Percentiles rank a stretch among this genome's conserved stretches.
phyloP scores from a whole-genome alignment of 257 asterid genomes.

The Knoxia roxburghii region DNA sequence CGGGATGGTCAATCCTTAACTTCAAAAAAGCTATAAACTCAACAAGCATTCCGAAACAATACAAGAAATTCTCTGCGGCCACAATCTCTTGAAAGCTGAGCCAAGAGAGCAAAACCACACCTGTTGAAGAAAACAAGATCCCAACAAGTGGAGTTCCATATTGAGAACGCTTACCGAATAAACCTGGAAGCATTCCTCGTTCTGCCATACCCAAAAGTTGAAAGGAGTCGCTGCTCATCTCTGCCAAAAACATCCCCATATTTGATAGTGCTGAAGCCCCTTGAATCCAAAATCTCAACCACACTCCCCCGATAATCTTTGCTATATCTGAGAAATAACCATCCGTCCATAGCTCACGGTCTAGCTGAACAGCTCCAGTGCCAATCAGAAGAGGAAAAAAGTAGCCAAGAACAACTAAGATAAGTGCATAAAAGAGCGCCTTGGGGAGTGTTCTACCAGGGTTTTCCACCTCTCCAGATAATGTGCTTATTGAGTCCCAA shows the following conservation, averaged over 20 bases:
- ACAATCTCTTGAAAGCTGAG: conserved; percentile 74
- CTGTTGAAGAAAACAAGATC: conserved; percentile 55
- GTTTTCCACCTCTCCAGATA: conserved; percentile 59
- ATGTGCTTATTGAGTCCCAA: conserved; percentile 63
- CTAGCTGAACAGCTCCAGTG: conserved; percentile 49
- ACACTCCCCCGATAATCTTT: conserved; percentile 54
- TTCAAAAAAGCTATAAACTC: conserved; percentile 60
- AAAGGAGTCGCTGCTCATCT: conserved; percentile 71
- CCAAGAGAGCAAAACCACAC: conserved; percentile 55
- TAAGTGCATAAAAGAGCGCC: conserved; percentile 55
- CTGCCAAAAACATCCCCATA: conserved; percentile 72
- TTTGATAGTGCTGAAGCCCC: conserved; percentile 66
- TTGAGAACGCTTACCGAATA: conserved; percentile 44
- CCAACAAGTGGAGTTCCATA: conserved; percentile 53
- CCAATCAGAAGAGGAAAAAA: conserved; percentile 58
- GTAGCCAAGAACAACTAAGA: conserved; percentile 45
- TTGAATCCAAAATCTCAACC: conserved; percentile 61
- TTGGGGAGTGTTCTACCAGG: conserved; percentile 55
- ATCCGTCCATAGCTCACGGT: conserved; percentile 54
- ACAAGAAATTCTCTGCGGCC: conserved; percentile 57
- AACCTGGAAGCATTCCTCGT: conserved; percentile 53
- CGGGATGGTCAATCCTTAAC: conserved; percentile 50
- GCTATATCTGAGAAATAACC: conserved; percentile 65
- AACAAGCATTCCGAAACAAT: conserved; percentile 64
- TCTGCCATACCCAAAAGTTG: conserved; percentile 77